Evolutionary conservation across 106 monocot species (phyloP).

Genomic region (Acorus calamus): DNA sequence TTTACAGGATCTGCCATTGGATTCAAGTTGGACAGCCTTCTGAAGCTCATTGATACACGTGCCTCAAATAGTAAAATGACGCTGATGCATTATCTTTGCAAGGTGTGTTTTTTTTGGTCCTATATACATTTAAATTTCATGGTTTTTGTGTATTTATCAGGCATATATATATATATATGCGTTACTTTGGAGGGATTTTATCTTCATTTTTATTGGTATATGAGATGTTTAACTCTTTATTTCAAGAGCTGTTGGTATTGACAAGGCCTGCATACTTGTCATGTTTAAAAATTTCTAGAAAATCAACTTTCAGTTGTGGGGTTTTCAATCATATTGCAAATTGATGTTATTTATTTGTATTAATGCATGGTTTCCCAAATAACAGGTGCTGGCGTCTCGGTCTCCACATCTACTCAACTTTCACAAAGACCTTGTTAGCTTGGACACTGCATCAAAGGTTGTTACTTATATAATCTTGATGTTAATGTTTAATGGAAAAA

Average conservation of each 20-base stretch:
- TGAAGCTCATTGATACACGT: constrained; percentile 90
- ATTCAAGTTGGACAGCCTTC: constrained; percentile 23
- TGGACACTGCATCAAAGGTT: constrained; percentile 95
- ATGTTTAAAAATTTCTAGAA: background rate
- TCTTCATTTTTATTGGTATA: background rate
- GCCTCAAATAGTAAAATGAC: constrained; percentile 86
- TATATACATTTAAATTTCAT: background rate
- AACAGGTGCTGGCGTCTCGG: constrained; percentile 77
- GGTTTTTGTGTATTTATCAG: background rate
- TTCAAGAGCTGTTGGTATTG: background rate
- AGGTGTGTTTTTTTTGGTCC: constrained; percentile 31
- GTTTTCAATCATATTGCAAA: background rate
- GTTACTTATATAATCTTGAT: background rate
- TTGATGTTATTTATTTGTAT: background rate
- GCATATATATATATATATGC: too few species aligned
- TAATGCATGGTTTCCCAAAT: constrained; percentile 4
- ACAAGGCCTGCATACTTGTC: too few species aligned
- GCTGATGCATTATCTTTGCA: constrained; percentile 93
- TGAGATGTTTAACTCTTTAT: background rate
- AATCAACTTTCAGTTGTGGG: background rate
- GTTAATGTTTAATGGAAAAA: constrained; percentile 7
- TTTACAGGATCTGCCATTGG: constrained; percentile 18
- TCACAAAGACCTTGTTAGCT: constrained; percentile 58
- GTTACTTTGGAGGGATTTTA: background rate
- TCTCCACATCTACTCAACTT: constrained; percentile 82